Evolutionary conservation across 768 basidiomycete species (phyloP).

Genomic region (Atractiella rhizophila): DNA sequence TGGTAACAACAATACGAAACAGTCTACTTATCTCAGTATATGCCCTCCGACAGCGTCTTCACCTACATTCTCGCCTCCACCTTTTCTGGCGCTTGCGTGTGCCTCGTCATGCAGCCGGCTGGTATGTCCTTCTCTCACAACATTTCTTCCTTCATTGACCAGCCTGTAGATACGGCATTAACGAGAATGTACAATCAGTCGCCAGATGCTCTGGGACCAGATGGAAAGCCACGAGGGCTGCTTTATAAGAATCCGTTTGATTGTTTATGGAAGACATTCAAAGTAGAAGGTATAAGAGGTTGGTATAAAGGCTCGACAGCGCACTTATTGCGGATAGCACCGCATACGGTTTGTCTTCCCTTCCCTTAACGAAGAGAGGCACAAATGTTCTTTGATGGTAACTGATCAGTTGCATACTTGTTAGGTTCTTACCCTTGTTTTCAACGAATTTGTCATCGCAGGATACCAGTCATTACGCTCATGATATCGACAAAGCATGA

Average conservation of each 20-base stretch:
- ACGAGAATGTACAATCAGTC: constrained; percentile 95
- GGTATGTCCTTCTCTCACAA: constrained; percentile 24
- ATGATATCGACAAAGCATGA: too few relatives aligned
- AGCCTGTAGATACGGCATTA: constrained; percentile 30
- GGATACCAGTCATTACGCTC: too few relatives aligned
- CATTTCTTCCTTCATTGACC: constrained; percentile 16
- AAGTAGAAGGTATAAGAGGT: constrained; percentile 65
- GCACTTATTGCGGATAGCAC: constrained; percentile 32
- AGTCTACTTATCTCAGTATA: too few relatives aligned
- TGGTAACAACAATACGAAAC: too few relatives aligned
- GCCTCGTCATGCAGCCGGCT: constrained; percentile 60
- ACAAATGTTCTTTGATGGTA: too few relatives aligned
- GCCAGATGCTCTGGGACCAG: constrained; percentile 35
- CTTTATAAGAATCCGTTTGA: constrained; percentile 65
- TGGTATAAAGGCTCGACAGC: constrained; percentile 96
- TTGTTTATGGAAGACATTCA: constrained; percentile 86
- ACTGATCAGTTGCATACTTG: too few relatives aligned
- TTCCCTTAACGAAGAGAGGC: too few relatives aligned
- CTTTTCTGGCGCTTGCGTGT: constrained; percentile 68
- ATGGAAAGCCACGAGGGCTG: constrained; percentile 32
- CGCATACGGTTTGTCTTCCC: constrained; percentile 16
- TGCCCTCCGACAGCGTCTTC: constrained; percentile 52
- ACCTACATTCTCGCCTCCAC: constrained; percentile 70
- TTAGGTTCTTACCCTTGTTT: too few relatives aligned
- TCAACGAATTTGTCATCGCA: too few relatives aligned